Evolutionary conservation across 805 yeast species (phyloP).

Genomic region (Kluyveromyces siamensis): DNA sequence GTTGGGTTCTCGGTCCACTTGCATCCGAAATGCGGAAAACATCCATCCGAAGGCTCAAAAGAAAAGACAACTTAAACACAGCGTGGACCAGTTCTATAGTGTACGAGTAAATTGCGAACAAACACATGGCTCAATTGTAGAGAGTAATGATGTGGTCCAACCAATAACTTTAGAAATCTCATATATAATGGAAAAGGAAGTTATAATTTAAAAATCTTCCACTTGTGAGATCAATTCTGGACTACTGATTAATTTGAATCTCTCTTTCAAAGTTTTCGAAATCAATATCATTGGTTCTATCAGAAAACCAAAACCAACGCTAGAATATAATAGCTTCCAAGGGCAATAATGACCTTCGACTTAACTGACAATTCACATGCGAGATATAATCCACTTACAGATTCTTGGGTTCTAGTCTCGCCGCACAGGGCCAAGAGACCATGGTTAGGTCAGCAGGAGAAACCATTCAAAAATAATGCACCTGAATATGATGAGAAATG

Average conservation of each 20-base stretch:
- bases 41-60: not conserved
- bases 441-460: constrained; percentile 71
- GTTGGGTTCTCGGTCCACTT: not conserved
- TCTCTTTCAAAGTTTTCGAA: too few relatives aligned
- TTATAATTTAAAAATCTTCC: too few relatives aligned
- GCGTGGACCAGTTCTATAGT: too few relatives aligned
- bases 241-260: too few relatives aligned
- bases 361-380: constrained; percentile 56
- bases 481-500: constrained; percentile 58
- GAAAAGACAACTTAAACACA: not conserved
- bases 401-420: constrained; percentile 60
- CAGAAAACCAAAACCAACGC: too few relatives aligned
- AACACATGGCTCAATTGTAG: too few relatives aligned
- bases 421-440: constrained; percentile 75
- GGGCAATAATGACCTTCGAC: constrained; percentile 27
- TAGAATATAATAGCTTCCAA: not conserved
- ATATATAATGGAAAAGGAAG: too few relatives aligned
- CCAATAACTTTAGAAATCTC: too few relatives aligned
- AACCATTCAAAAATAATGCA: constrained; percentile 30
- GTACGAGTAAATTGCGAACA: too few relatives aligned
- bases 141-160: too few relatives aligned
- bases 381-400: constrained; percentile 60
- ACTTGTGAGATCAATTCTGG: too few relatives aligned
- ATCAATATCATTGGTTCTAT: not conserved
- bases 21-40: not conserved